Percentiles rank a stretch among this genome's conserved stretches.
Conservation (phyloP, 805 yeast species). For the Saturnispora bothae region DNA sequence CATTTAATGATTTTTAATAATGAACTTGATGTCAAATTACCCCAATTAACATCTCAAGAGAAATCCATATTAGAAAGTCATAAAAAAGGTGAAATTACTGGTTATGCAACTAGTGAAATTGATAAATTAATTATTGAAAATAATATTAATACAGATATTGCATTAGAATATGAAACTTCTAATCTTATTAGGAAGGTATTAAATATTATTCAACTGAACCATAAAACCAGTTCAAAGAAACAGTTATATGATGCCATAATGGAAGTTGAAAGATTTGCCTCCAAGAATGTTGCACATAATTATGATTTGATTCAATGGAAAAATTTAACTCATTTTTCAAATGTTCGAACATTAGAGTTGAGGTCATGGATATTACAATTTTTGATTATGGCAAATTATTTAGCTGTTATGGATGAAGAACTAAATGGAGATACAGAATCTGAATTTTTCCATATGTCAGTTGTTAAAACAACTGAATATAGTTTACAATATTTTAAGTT, state of each 20-base stretch:
- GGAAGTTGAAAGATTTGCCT: slow-evolving; percentile 25
- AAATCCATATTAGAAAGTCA: slow-evolving; percentile 18
- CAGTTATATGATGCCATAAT: slow-evolving; percentile 23
- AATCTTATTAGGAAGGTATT: slow-evolving; percentile 25
- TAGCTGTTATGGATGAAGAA: slow-evolving; percentile 27
- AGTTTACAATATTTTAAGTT: slow-evolving; percentile 28
- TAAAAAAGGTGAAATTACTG: slow-evolving; percentile 22
- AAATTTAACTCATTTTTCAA: slow-evolving; percentile 22
- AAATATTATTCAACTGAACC: slow-evolving; percentile 21
- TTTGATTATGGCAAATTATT: slow-evolving; percentile 26
- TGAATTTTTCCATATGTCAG: slow-evolving; percentile 14
- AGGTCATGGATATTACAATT: slow-evolving; percentile 22
- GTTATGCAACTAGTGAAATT: slow-evolving; percentile 16
- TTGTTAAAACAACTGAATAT: slow-evolving; percentile 26
- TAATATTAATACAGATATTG: slow-evolving; percentile 24
- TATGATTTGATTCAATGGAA: slow-evolving; percentile 23
- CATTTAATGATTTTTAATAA: slow-evolving; percentile 30
- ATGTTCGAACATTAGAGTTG: slow-evolving; percentile 22
- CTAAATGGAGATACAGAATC: slow-evolving; percentile 9
- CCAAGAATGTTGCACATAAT: slow-evolving; percentile 22
- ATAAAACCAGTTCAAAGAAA: slow-evolving; percentile 25
- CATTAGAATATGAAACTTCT: slow-evolving; percentile 27
- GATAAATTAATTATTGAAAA: slow-evolving; percentile 21
- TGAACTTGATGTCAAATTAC: slow-evolving; percentile 38
- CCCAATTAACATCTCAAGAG: slow-evolving; percentile 19